Evolutionary conservation across 2,329 filamentous ascomycete genomes (phyloP).

Genomic region (Ophiocordyceps sinensis): DNA sequence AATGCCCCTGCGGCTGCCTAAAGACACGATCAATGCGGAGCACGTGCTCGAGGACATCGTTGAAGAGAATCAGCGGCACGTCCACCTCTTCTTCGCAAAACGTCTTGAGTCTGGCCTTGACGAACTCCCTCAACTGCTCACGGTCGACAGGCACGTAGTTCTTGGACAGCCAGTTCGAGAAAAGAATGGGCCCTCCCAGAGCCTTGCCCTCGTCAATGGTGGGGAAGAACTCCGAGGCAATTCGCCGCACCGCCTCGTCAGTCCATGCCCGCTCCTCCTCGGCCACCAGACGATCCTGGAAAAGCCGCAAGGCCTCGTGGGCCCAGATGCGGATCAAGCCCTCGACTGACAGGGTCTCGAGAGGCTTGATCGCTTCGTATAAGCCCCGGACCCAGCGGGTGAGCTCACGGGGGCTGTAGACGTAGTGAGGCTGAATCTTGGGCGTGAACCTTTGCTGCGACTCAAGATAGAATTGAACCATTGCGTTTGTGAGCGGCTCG

Average conservation of each 20-base stretch:
- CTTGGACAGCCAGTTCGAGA: conserved; percentile 99
- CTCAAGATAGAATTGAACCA: conserved; percentile 93
- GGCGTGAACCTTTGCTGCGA: conserved; percentile 92
- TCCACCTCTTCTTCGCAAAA: conserved; percentile 99
- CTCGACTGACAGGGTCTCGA: conserved; percentile 78
- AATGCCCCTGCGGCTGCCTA: conserved; percentile 91
- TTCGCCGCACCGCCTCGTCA: conserved; percentile 69
- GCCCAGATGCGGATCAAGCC: conserved; percentile 95
- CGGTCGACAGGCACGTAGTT: conserved; percentile 95
- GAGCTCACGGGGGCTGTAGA: conserved; percentile 96
- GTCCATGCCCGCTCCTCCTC: conserved; percentile 96
- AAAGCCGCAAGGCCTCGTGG: conserved; percentile 87
- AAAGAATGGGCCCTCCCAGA: conserved; percentile 83
- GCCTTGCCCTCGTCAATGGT: conserved; percentile 86
- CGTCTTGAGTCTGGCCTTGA: conserved; percentile 90
- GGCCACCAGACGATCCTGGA: conserved; percentile 90
- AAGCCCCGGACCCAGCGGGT: conserved; percentile 96
- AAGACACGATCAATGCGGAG: conserved; percentile 97
- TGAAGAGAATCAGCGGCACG: conserved; percentile 96
- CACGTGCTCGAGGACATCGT: conserved; percentile 96
- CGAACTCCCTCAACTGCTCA: conserved; percentile 89
- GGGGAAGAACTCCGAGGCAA: conserved; percentile 85
- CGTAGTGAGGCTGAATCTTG: conserved; percentile 95
- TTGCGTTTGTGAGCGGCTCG: conserved; percentile 85
- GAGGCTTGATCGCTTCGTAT: conserved; percentile 88